phyloP scores from a whole-genome alignment of 495 filamentous ascomycete genomes.

The Darksidea phi region DNA sequence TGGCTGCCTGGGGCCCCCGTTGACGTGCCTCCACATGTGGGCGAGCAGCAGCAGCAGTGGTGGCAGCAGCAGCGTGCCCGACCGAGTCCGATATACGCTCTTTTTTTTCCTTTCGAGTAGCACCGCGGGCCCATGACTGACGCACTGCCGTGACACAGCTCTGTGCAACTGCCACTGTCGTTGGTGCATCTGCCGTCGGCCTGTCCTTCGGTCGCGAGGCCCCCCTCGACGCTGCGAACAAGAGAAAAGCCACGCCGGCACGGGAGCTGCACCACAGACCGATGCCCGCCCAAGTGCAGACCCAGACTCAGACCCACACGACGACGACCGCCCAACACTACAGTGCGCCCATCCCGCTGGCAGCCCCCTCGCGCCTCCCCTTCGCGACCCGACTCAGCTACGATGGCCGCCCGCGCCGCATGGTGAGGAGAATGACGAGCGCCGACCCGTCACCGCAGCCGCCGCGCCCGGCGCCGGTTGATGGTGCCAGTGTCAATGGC shows the following conservation, averaged over 20 bases:
- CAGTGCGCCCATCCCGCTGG: slow-evolving; percentile 18
- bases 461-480: neutral
- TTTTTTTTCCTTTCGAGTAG: too few relatives aligned
- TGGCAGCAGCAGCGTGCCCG: slow-evolving; percentile 17
- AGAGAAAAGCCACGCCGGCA: slow-evolving; percentile 33
- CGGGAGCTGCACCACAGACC: slow-evolving; percentile 23
- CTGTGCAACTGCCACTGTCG: slow-evolving; percentile 69
- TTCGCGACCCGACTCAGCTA: slow-evolving; percentile 24
- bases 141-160: slow-evolving; percentile 50
- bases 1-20: slow-evolving; percentile 16
- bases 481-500: slow-evolving; percentile 15
- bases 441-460: too few relatives aligned
- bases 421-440: slow-evolving; percentile 32
- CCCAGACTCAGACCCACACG: neutral
- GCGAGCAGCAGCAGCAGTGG: too few relatives aligned
- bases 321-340: slow-evolving; percentile 21
- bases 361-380: slow-evolving; percentile 20
- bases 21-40: slow-evolving; percentile 23
- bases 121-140: slow-evolving; percentile 29
- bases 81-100: slow-evolving; percentile 18
- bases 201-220: slow-evolving; percentile 61
- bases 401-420: slow-evolving; percentile 29
- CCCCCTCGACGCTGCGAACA: slow-evolving; percentile 23
- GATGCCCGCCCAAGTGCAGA: slow-evolving; percentile 27
- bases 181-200: slow-evolving; percentile 65